Conservation (phyloP, 2,329 filamentous ascomycete genomes). For the Diaporthe citriasiana region DNA sequence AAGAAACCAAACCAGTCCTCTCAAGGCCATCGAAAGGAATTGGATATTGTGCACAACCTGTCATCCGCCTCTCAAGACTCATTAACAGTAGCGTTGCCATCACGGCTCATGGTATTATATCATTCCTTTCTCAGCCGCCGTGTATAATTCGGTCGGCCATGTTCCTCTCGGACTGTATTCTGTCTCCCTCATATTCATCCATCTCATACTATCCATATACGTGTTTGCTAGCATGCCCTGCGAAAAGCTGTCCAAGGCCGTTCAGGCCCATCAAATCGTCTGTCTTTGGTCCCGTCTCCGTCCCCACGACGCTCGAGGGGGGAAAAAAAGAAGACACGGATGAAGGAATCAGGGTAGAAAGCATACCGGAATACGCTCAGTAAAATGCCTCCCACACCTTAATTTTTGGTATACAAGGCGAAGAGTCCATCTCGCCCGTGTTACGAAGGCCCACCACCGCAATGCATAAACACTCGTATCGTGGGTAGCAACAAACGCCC, state of each 20-base stretch:
- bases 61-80: background rate
- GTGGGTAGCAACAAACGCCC: background rate
- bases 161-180: background rate
- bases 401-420: constrained; percentile 8
- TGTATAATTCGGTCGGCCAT: background rate
- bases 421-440: background rate
- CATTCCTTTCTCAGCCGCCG: background rate
- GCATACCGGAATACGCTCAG: background rate
- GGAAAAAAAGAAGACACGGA: background rate
- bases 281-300: background rate
- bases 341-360: background rate
- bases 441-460: background rate
- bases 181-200: background rate
- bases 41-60: background rate
- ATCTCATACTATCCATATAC: constrained; percentile 5
- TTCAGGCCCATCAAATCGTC: too few species aligned
- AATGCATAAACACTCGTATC: constrained; percentile 4
- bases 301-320: background rate
- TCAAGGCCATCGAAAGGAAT: background rate
- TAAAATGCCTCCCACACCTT: constrained; percentile 10
- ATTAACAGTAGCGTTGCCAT: background rate
- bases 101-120: background rate
- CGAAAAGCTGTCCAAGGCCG: background rate
- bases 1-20: background rate
- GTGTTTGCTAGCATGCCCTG: background rate